Base-by-base conservation (phyloP, 202 grass and related monocot species). In the Carex arenaria region DNA sequence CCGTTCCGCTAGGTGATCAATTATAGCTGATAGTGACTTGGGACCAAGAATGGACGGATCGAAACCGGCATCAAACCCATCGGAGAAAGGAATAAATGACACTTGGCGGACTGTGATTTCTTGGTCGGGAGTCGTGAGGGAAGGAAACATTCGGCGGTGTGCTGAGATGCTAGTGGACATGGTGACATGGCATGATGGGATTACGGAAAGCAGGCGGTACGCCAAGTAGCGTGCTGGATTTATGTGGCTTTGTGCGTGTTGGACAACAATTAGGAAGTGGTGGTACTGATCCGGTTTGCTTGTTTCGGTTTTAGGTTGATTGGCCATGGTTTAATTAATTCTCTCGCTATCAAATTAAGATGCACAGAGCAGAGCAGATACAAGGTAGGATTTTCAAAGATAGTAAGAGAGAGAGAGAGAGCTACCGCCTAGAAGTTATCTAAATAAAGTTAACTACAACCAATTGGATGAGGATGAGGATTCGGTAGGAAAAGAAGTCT, bases 241-340 rank as follows among this genome's bases (percentile, higher is more conserved):
- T 72, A 93, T 70, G 78, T 90, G 89, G 60, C 89, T 83, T 69
- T 90, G 89, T 1, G 76, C 17, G 4, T 57, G 23, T 17, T 13
- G 56, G 3, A 80, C 79, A 3, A 93, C 86, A 7, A 93, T 61
- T 7, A 93, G 53, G 34, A 93, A 89, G 28, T 94, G 92, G 4
- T 18, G 72, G 60, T 56, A 30, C 56, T 51, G 36, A 67, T 64
- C 79, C 22, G 42, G 54, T 26, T 82, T 30, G n/a, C 36, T 67
- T 49, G 3, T 62, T 45, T 70, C 31, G 51, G 30, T 23, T 15
- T 28, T 14, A 7, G 12, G 11, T 30, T 28, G 47, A 74, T 54
- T 30, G 13, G 71, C 71, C 71, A 74, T 74, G 0, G 47, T 26
- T 26, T 3, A 26, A 30, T 74, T 22, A 7, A 26, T 26, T 31